phyloP scores from a whole-genome alignment of 2,329 filamentous ascomycete species.

The Pleomassaria siparia region DNA sequence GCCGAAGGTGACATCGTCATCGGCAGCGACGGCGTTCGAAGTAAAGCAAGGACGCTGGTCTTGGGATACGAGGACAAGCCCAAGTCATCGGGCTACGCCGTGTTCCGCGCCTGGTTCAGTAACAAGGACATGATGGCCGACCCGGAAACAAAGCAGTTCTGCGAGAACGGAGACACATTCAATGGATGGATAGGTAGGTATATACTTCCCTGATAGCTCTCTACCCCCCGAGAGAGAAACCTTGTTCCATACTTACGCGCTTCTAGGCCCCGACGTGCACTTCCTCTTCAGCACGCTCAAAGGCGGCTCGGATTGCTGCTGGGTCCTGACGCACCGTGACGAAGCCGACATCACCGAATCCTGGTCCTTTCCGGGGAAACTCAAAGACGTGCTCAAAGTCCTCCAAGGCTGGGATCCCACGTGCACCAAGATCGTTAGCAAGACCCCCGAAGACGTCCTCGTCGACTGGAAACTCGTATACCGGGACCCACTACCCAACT shows the following conservation, averaged over 20 bases:
- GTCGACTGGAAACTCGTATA: constrained; percentile 60
- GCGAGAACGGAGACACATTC: constrained; percentile 41
- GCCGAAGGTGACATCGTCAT: constrained; percentile 53
- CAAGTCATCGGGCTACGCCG: constrained; percentile 57
- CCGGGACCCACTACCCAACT: constrained; percentile 54
- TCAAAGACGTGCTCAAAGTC: constrained; percentile 35
- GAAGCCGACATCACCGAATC: constrained; percentile 40
- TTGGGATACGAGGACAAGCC: constrained; percentile 56
- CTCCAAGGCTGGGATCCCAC: constrained; percentile 38
- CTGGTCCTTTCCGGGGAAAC: constrained; percentile 39
- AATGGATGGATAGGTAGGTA: constrained; percentile 40
- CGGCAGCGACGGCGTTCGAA: constrained; percentile 57
- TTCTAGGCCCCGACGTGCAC: constrained; percentile 38
- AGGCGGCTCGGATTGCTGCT: constrained; percentile 39
- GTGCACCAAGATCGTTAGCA: constrained; percentile 38
- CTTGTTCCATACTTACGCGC: neutral
- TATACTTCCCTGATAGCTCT: neutral
- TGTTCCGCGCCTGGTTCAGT: constrained; percentile 52
- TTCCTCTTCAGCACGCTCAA: constrained; percentile 44
- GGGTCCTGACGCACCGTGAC: constrained; percentile 40
- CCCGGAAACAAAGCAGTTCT: constrained; percentile 40
- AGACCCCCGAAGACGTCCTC: constrained; percentile 39
- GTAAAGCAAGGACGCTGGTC: constrained; percentile 53
- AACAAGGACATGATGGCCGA: constrained; percentile 44
- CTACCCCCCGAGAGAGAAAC: too few species aligned